A percentile compares a stretch with the other conserved stretches of the same genome.
Evolutionary conservation across 768 basidiomycete genomes (phyloP).

Genomic region (Ephemerocybe angulata): DNA sequence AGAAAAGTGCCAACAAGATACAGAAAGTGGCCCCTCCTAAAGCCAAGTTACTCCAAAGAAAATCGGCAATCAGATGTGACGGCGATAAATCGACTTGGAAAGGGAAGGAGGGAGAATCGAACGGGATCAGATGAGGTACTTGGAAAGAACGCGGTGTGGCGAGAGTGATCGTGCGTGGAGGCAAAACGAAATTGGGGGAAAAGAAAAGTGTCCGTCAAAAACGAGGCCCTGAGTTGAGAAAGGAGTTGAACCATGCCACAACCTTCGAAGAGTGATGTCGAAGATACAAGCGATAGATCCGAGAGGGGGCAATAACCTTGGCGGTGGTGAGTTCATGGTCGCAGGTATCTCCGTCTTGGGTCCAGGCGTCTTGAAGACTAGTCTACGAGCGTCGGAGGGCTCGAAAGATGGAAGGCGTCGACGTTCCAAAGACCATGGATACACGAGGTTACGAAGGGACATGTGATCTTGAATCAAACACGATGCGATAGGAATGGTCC

Average conservation of each 20-base stretch:
- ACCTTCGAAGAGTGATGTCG: slow-evolving; percentile 1
- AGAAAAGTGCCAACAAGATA: background rate
- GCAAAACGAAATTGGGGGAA: slow-evolving; percentile 6
- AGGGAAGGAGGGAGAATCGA: slow-evolving; percentile 6
- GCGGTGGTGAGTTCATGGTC: slow-evolving; percentile 33
- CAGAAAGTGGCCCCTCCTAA: background rate
- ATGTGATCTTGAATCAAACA: slow-evolving; percentile 21
- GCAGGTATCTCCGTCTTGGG: slow-evolving; percentile 18
- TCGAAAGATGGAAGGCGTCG: background rate
- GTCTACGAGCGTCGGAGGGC: slow-evolving; percentile 42
- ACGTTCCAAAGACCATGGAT: slow-evolving; percentile 18
- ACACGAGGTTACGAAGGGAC: slow-evolving; percentile 16
- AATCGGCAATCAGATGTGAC: background rate
- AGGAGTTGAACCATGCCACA: background rate
- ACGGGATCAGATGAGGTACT: background rate
- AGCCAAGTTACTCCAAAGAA: background rate
- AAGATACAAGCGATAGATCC: background rate
- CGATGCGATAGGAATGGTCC: slow-evolving; percentile 9
- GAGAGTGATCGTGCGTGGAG: slow-evolving; percentile 4
- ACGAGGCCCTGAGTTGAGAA: background rate
- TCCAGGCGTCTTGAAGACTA: slow-evolving; percentile 23
- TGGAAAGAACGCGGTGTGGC: slow-evolving; percentile 11
- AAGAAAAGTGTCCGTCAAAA: background rate
- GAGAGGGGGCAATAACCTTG: slow-evolving; percentile 18
- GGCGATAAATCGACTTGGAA: slow-evolving; percentile 1